Conservation (phyloP, 305 asterid species). For the Fraxinus albicans region DNA sequence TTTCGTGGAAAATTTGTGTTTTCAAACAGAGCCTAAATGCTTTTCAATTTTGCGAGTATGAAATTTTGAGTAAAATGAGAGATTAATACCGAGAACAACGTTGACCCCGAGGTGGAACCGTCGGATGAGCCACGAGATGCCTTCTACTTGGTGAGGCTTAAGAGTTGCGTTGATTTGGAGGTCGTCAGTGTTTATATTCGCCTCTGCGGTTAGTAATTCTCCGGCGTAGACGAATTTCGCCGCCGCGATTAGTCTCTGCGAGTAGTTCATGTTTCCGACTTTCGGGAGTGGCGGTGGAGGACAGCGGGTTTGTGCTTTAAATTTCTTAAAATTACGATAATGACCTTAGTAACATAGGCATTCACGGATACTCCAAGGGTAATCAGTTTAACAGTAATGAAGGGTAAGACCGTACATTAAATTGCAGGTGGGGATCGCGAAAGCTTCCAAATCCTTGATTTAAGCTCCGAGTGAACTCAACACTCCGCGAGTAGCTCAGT, state of each 20-base stretch:
- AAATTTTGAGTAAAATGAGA: background rate
- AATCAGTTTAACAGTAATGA: background rate
- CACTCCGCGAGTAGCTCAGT: background rate
- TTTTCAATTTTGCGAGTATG: background rate
- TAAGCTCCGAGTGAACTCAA: background rate
- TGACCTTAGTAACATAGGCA: background rate
- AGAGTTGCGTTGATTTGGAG: slow-evolving; percentile 61
- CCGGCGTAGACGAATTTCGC: slow-evolving; percentile 65
- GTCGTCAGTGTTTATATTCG: slow-evolving; percentile 31
- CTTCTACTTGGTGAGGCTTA: slow-evolving; percentile 85
- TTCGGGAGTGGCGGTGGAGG: slow-evolving; percentile 8
- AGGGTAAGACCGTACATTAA: background rate
- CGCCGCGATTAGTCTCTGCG: slow-evolving; percentile 68
- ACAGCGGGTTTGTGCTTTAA: background rate
- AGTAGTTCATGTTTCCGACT: slow-evolving; percentile 55
- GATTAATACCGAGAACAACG: slow-evolving; percentile 73
- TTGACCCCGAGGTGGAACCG: slow-evolving; percentile 81
- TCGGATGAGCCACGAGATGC: slow-evolving; percentile 82
- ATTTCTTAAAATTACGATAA: background rate
- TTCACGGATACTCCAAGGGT: background rate
- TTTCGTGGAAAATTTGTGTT: too few species aligned
- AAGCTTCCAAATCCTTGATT: background rate
- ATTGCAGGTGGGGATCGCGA: background rate
- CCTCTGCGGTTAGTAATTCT: slow-evolving; percentile 39
- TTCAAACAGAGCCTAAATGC: background rate